phyloP scores from a whole-genome alignment of 306 rosid genomes.

The Geum urbanum region DNA sequence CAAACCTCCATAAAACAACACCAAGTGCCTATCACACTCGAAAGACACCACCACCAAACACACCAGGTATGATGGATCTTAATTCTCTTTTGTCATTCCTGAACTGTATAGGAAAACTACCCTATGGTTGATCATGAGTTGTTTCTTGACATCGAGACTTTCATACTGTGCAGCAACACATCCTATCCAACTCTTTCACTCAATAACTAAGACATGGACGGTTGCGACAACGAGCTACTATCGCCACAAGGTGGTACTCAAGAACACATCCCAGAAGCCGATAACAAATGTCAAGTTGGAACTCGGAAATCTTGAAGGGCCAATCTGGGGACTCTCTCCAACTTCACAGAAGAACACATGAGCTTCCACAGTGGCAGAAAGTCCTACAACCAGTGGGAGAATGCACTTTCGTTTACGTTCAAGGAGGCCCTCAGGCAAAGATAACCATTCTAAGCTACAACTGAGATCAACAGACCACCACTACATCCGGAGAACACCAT shows the following conservation, averaged over 20 bases:
- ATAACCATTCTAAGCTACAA: conserved; percentile 52
- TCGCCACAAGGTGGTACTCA: conserved; percentile 67
- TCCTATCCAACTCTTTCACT: conserved; percentile 56
- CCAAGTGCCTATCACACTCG: conserved; percentile 21
- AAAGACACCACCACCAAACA: not conserved
- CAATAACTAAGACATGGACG: conserved; percentile 61
- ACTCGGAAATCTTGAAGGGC: conserved; percentile 56
- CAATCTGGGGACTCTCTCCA: conserved; percentile 75
- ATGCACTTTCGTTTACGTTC: conserved; percentile 60
- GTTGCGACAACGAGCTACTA: conserved; percentile 41
- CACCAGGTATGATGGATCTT: not conserved
- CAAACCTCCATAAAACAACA: conserved; percentile 26
- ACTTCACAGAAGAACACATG: conserved; percentile 48
- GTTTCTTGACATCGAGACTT: not conserved
- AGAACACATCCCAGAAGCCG: conserved; percentile 63
- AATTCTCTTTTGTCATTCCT: not conserved
- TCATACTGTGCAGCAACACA: conserved; percentile 38
- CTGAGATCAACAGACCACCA: conserved; percentile 18
- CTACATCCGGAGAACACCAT: too few relatives aligned
- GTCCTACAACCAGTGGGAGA: conserved; percentile 60
- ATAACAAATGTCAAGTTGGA: conserved; percentile 48
- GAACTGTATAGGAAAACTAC: not conserved
- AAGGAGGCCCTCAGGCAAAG: conserved; percentile 78
- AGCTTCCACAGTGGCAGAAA: conserved; percentile 61
- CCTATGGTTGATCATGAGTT: not conserved